Evolutionary conservation across 306 rosid species (phyloP), one percentile per base, ranked within the genome.

Genomic region (Astragalus glycyphyllos): DNA sequence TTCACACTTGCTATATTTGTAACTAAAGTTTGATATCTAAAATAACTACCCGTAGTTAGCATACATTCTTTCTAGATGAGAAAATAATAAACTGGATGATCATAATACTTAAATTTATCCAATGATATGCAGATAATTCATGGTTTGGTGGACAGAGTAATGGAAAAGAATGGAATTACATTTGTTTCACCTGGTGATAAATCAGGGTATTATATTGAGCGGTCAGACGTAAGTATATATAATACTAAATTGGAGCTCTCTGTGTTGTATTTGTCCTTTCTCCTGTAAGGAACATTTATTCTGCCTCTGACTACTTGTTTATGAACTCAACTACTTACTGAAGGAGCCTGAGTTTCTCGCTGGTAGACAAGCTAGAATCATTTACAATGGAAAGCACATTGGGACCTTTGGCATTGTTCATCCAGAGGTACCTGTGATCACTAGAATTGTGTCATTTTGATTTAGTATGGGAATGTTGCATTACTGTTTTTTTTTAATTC

Each of bases 361-460:
- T 20, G 89, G 94, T 47, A 76, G 90, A 76, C 98, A 90, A 86
- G 97, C 98, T 40, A 88, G 82, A 78, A 71, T 94, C 72, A 78
- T 83, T 55, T 89, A 78, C 74, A 86, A 80, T 53, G 97, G 89
- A 77, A 87, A 79, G 50, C 80, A 64, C 14, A 70, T 89, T 72
- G 98, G 98, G 53, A 87, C 73, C 54, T 94, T 91, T 56, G 98
- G 98, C 69, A 90, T 94, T 81, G 94, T 94, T 81, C 90, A 94
- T 65, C 98, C 98, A 3, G 95, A 88, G 98, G 96, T 94, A 84
- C 40, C 64, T 56, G 47, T 29, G 23, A 41, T 23, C 68, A 53
- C 41, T 14, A 7, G 59, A 32, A 51, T 63, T 38, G 16, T 69
- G 45, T 69, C 35, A 41, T 56, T 58, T 58, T 74, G 51, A 53